Evolutionary conservation across 352 stramenopile genomes (phyloP).

Genomic region (Pythium brachiatum): DNA sequence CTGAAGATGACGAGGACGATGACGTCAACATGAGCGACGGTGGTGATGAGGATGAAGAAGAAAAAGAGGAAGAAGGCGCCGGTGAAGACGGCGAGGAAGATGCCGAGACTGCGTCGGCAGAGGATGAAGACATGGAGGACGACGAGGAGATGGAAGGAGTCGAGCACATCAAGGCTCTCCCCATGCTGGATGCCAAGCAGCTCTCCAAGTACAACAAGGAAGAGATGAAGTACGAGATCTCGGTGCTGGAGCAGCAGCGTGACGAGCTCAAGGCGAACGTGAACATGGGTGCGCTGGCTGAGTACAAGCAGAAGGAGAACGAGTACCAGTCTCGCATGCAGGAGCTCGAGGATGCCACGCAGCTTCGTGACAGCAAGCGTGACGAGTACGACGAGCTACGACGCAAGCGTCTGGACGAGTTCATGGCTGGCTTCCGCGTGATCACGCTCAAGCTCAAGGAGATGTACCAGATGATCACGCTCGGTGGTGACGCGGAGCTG

Average conservation of each 20-base stretch:
- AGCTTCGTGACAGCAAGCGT: slow-evolving; percentile 89
- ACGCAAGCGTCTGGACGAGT: slow-evolving; percentile 96
- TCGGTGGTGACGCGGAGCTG: slow-evolving; percentile 97
- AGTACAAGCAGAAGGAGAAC: slow-evolving; percentile 94
- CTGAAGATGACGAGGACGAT: slow-evolving; percentile 24
- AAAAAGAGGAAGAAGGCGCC: slow-evolving; percentile 32
- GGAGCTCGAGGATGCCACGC: slow-evolving; percentile 95
- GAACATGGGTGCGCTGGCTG: slow-evolving; percentile 89
- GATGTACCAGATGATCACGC: slow-evolving; percentile 99
- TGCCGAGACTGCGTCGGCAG: slow-evolving; percentile 24
- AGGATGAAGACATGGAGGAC: slow-evolving; percentile 25
- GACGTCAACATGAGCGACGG: slow-evolving; percentile 46
- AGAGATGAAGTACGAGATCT: slow-evolving; percentile 93
- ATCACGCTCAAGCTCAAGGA: slow-evolving; percentile 99
- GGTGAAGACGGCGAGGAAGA: slow-evolving; percentile 27
- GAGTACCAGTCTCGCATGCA: slow-evolving; percentile 93
- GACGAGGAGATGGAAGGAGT: slow-evolving; percentile 20
- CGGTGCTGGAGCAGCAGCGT: slow-evolving; percentile 89
- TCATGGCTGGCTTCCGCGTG: slow-evolving; percentile 98
- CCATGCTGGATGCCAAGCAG: slow-evolving; percentile 66
- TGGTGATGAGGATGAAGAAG: slow-evolving; percentile 18
- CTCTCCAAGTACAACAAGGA: slow-evolving; percentile 89
- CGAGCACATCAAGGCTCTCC: slow-evolving; percentile 53
- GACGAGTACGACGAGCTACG: slow-evolving; percentile 96
- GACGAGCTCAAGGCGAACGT: slow-evolving; percentile 94